phyloP scores from a whole-genome alignment of 306 rosid species.

The Boehmeria nivea region DNA sequence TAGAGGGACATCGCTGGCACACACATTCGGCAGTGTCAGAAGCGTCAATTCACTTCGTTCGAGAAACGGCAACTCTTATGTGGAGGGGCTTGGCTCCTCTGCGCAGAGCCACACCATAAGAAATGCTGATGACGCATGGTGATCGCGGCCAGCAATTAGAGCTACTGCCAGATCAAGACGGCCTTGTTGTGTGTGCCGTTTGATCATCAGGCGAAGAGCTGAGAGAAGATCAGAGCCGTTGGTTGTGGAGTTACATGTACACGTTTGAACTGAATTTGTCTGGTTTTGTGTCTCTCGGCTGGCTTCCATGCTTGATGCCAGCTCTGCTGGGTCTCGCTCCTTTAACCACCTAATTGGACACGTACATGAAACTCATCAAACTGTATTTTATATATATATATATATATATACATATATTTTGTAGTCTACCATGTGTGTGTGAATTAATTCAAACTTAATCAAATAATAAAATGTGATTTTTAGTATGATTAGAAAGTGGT shows the following conservation, averaged over 20 bases:
- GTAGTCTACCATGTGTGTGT: too few species aligned
- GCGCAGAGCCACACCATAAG: neutral
- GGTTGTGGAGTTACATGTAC: neutral
- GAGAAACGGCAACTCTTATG: slow-evolving; percentile 18
- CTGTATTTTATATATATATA: neutral
- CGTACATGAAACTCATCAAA: slow-evolving; percentile 11
- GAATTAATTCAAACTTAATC: too few species aligned
- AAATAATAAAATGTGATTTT: too few species aligned
- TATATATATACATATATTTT: neutral
- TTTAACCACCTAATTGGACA: slow-evolving; percentile 13
- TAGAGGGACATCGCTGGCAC: neutral
- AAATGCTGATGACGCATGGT: too few species aligned
- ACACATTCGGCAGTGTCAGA: slow-evolving; percentile 11
- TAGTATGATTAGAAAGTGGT: too few species aligned
- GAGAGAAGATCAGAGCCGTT: neutral
- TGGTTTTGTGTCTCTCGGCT: slow-evolving; percentile 24
- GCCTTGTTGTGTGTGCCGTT: too few species aligned
- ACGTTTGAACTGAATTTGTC: slow-evolving; percentile 29
- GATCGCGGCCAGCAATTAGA: too few species aligned
- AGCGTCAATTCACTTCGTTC: slow-evolving; percentile 7
- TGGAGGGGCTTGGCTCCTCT: slow-evolving; percentile 1
- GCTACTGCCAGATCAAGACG: too few species aligned
- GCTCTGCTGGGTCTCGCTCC: slow-evolving; percentile 8
- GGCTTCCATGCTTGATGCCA: slow-evolving; percentile 36
- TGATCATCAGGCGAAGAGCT: too few species aligned